Evolutionary conservation across 768 basidiomycete species (phyloP), one percentile per base, ranked within the genome.

Genomic region (Mycena sanguinolenta): DNA sequence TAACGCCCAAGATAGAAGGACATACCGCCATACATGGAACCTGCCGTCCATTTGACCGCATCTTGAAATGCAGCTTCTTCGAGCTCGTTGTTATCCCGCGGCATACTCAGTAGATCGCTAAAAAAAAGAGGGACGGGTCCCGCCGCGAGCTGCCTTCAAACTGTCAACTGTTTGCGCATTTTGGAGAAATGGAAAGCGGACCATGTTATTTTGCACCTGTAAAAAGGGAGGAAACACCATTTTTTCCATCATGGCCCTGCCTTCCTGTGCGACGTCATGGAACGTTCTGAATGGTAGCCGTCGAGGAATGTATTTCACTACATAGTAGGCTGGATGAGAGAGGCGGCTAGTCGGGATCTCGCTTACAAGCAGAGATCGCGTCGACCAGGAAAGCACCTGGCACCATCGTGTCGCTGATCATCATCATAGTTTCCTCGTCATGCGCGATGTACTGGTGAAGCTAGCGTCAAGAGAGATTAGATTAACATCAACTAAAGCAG

Each of bases 241-340:
- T 19, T 61, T 49, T 34, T 61, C 59, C 59, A 49, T 61, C 59
- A 61, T 61, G 19, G 17, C 59, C 30, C 28, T 16, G 6, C 59
- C 59, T 49, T 61, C 59, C 21, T n/a, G 21, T 12, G 69, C 72
- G 14, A 34, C 42, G 7, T 52, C 27, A 27, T 64, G 75, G 36
- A 76, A 71, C 7, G 65, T 60, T 13, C 36, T 61, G 44, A 73
- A 74, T 12, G 77, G 77, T n/a, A 75, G 39, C 65, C 75, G 69
- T 10, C 49, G 39, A 7, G 77, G 77, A 12, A 78, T 36, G 58
- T 73, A 42, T 54, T 73, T 74, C 44, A 77, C 77, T 77, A 30
- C 14, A 42, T 16, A 21, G 42, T 17, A 17, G 42, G 10, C 10
- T n/a, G n/a, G 42, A 42, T 42, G 42, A 42, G 16, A 42, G 42